phyloP scores from a whole-genome alignment of 495 filamentous ascomycete genomes.

The Rhypophila decipiens region DNA sequence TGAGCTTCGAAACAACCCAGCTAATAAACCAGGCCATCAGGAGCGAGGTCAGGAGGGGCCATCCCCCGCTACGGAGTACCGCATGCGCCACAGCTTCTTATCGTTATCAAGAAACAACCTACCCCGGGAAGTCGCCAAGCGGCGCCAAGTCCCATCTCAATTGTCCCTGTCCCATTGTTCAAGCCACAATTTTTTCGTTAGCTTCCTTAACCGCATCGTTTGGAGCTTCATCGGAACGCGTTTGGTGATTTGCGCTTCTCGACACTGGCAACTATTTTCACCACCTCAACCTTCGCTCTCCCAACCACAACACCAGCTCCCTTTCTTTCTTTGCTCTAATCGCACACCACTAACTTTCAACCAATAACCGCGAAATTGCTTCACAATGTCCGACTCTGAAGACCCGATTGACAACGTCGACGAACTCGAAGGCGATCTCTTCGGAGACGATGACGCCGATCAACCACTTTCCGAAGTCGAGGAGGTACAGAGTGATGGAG shows the following conservation, averaged over 20 bases:
- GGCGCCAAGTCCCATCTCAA: too few species aligned
- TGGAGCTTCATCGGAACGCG: too few species aligned
- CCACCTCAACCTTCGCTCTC: too few species aligned
- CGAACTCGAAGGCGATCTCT: conserved; percentile 57
- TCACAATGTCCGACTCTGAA: conserved; percentile 46
- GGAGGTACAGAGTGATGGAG: conserved; percentile 55
- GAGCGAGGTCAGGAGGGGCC: too few species aligned
- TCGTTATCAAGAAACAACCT: conserved; percentile 13
- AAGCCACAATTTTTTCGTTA: background rate
- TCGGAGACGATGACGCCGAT: conserved; percentile 48
- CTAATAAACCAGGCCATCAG: too few species aligned
- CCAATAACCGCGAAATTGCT: background rate
- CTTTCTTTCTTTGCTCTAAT: too few species aligned
- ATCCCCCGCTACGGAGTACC: background rate
- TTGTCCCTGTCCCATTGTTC: background rate
- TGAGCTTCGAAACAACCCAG: too few species aligned
- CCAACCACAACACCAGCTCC: too few species aligned
- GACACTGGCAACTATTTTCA: too few species aligned
- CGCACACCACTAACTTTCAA: too few species aligned
- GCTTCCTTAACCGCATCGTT: background rate
- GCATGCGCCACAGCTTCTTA: conserved; percentile 11
- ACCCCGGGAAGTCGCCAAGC: too few species aligned
- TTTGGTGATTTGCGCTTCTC: too few species aligned
- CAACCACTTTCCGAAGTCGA: conserved; percentile 19
- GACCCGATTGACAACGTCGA: conserved; percentile 44